Evolutionary conservation across 2,329 filamentous ascomycete genomes (phyloP).

Genomic region (Mariannaea sp.): DNA sequence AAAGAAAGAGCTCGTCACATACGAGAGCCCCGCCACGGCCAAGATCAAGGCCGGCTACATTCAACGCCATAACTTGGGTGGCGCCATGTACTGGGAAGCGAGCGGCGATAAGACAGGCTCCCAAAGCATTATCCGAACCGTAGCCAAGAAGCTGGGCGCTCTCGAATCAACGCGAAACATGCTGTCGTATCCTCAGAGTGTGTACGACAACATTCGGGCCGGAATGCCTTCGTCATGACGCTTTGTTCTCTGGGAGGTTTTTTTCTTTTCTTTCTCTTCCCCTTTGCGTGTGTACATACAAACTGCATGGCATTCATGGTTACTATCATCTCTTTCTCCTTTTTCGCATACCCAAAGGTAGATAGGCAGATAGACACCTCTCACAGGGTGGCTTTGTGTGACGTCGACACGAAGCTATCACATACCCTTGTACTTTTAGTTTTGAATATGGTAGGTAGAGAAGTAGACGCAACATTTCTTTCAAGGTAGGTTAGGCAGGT

Average conservation of each 20-base stretch:
- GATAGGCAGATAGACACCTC: no score
- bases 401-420: no score
- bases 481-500: no score
- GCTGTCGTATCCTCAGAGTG: constrained; percentile 59
- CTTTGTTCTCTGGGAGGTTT: no score
- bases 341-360: no score
- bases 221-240: constrained; percentile 35
- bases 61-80: constrained; percentile 64
- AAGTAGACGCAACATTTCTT: no score
- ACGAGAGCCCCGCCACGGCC: constrained; percentile 66
- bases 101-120: constrained; percentile 63
- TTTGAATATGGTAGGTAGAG: no score
- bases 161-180: constrained; percentile 58
- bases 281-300: background rate
- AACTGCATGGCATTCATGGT: no score
- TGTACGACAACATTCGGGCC: constrained; percentile 61
- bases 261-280: background rate
- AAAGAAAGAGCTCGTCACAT: constrained; percentile 68
- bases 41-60: constrained; percentile 68
- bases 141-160: constrained; percentile 51
- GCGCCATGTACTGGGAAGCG: constrained; percentile 85
- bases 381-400: no score
- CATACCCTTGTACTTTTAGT: no score
- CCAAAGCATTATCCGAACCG: constrained; percentile 62
- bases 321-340: no score